Percentiles rank a stretch among this genome's conserved stretches.
Evolutionary conservation across 192 early-diverging fungal species (phyloP).

Genomic region (Fimicolochytrium jonesii): DNA sequence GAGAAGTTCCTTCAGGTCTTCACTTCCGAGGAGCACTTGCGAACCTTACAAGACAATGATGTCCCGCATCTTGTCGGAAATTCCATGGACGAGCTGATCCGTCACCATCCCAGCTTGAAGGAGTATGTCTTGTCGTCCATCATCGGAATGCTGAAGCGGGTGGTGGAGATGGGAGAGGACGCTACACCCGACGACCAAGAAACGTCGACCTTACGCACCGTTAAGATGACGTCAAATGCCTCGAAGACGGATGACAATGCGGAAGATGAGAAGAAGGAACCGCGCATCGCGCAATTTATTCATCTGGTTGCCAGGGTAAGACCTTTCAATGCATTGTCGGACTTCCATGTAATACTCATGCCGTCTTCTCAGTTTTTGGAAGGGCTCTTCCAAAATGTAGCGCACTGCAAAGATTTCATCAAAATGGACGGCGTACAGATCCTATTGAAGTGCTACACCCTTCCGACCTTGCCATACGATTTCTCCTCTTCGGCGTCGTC

Average conservation of each 20-base stretch:
- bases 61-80: conserved; percentile 78
- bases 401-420: conserved; percentile 72
- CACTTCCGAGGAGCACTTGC: conserved; percentile 70
- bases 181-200: conserved; percentile 53
- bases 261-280: conserved; percentile 49
- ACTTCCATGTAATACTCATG: too few species aligned
- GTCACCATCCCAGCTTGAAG: conserved; percentile 88
- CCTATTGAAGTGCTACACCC: conserved; percentile 57
- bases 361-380: conserved; percentile 79
- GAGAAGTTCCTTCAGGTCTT: conserved; percentile 71
- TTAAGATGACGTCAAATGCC: background rate
- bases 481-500: conserved; percentile 61
- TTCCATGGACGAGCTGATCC: conserved; percentile 90
- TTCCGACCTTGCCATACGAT: conserved; percentile 70
- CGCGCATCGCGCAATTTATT: conserved; percentile 45
- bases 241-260: background rate
- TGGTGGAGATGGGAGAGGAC: conserved; percentile 59
- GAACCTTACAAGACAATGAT: conserved; percentile 76
- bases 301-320: conserved; percentile 64
- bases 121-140: conserved; percentile 67
- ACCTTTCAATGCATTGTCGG: too few species aligned
- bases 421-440: conserved; percentile 58
- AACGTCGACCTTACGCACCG: background rate
- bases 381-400: conserved; percentile 75
- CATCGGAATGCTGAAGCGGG: conserved; percentile 59